Evolutionary conservation across 202 grass and related monocot species (phyloP).

Genomic region (Zoysia matrella): DNA sequence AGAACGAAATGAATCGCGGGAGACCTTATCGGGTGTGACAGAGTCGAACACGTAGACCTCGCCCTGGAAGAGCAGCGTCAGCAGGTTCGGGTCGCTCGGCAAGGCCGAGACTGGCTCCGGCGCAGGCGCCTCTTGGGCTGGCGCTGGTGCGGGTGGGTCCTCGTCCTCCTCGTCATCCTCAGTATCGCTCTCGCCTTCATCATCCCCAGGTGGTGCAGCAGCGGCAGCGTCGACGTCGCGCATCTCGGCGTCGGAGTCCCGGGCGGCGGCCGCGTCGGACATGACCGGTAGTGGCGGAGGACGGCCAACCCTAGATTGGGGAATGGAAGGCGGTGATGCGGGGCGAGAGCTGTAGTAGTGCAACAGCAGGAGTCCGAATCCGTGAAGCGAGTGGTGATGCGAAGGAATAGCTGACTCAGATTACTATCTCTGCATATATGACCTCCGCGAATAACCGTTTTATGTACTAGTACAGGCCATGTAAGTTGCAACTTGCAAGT

Average conservation of each 20-base stretch:
- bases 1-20: neutral
- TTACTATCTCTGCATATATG: neutral
- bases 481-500: too few relatives aligned
- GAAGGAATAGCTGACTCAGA: slow-evolving; percentile 31
- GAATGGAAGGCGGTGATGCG: slow-evolving; percentile 57
- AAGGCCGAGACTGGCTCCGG: slow-evolving; percentile 47
- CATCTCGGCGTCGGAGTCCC: slow-evolving; percentile 47
- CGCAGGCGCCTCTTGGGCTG: slow-evolving; percentile 32
- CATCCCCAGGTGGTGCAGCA: slow-evolving; percentile 2
- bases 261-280: slow-evolving; percentile 44
- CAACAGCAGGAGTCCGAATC: neutral
- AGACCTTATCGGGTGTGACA: slow-evolving; percentile 81
- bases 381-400: slow-evolving; percentile 44
- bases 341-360: slow-evolving; percentile 21
- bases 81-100: slow-evolving; percentile 58
- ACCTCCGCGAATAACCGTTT: neutral
- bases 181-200: slow-evolving; percentile 17
- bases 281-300: slow-evolving; percentile 45
- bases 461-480: neutral
- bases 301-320: slow-evolving; percentile 54
- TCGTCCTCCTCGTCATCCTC: slow-evolving; percentile 43
- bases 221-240: slow-evolving; percentile 28
- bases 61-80: slow-evolving; percentile 89
- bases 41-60: slow-evolving; percentile 96
- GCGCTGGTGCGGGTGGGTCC: neutral